phyloP scores from a whole-genome alignment of 2,329 filamentous ascomycete genomes.

The Clonostachys rhizophaga region DNA sequence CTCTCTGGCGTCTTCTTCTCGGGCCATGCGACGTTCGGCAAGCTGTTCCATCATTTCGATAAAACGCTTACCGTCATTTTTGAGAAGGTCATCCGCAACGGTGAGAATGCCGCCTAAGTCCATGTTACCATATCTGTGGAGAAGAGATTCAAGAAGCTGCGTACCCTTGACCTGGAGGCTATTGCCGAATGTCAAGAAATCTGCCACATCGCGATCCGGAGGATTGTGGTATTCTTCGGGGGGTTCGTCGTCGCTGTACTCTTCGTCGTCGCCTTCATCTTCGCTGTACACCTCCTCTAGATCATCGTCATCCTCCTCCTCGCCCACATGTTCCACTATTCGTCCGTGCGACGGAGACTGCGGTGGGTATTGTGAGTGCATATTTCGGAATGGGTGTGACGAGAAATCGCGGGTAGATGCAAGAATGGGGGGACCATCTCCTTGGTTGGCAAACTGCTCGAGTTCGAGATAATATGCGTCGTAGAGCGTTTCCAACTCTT shows the following conservation, averaged over 20 bases:
- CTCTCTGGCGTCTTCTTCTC: constrained; percentile 78
- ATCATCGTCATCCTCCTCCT: constrained; percentile 48
- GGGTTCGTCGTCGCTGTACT: constrained; percentile 61
- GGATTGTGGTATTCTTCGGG: constrained; percentile 34
- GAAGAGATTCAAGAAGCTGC: constrained; percentile 39
- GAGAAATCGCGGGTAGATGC: constrained; percentile 54
- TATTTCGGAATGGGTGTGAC: constrained; percentile 52
- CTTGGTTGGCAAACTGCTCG: constrained; percentile 91
- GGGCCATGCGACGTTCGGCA: constrained; percentile 93
- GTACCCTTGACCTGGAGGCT: constrained; percentile 89
- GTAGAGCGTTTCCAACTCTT: constrained; percentile 95
- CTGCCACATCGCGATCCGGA: constrained; percentile 63
- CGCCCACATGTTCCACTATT: constrained; percentile 62
- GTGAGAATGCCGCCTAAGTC: constrained; percentile 90
- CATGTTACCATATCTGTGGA: constrained; percentile 40
- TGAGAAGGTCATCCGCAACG: constrained; percentile 94
- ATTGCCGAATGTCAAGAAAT: constrained; percentile 97
- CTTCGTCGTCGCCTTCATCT: constrained; percentile 52
- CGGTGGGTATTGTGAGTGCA: constrained; percentile 52
- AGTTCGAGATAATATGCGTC: constrained; percentile 98
- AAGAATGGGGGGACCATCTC: constrained; percentile 55
- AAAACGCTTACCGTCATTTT: constrained; percentile 98
- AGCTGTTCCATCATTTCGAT: constrained; percentile 99
- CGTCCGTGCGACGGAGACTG: constrained; percentile 72
- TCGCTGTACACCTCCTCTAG: constrained; percentile 45